Evolutionary conservation across 2,329 filamentous ascomycete genomes (phyloP).

Genomic region (Apiospora pterosperma): DNA sequence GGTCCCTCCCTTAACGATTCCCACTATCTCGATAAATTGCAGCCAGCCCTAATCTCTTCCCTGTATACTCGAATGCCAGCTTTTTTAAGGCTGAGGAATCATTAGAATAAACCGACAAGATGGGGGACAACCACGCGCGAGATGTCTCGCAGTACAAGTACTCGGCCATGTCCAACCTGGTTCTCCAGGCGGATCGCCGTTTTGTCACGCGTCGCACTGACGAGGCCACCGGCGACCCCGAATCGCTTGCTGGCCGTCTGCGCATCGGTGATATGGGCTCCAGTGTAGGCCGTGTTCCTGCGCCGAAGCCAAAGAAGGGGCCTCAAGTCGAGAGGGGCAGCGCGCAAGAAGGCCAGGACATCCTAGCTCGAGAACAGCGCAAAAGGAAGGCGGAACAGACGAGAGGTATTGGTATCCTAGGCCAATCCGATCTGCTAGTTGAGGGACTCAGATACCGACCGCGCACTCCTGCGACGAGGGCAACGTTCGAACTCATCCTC

Average conservation of each 20-base stretch:
- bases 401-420: conserved; percentile 73
- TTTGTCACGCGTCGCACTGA: conserved; percentile 91
- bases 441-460: conserved; percentile 92
- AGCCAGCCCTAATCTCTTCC: conserved; percentile 4
- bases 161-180: conserved; percentile 99
- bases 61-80: conserved; percentile 10
- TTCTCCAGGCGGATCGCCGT: conserved; percentile 97
- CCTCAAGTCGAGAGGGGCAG: conserved; percentile 71
- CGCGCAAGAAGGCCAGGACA: conserved; percentile 77
- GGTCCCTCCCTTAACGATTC: background rate
- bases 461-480: conserved; percentile 84
- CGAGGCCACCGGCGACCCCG: conserved; percentile 94
- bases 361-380: conserved; percentile 77
- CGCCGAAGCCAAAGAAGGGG: conserved; percentile 78
- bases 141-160: conserved; percentile 98
- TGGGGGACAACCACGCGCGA: conserved; percentile 68
- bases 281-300: conserved; percentile 73
- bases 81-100: background rate
- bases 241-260: conserved; percentile 91
- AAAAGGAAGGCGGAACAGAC: conserved; percentile 81
- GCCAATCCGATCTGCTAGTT: conserved; percentile 79
- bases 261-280: conserved; percentile 94
- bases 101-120: conserved; percentile 33
- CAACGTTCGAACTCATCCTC: conserved; percentile 90
- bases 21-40: background rate